A percentile compares a stretch with the other conserved stretches of the same genome.
These are phyloP conservation scores for Leptodermis oblonga DNA, from an alignment of 257 asterid species.

Conservation along the genomic window DNA sequence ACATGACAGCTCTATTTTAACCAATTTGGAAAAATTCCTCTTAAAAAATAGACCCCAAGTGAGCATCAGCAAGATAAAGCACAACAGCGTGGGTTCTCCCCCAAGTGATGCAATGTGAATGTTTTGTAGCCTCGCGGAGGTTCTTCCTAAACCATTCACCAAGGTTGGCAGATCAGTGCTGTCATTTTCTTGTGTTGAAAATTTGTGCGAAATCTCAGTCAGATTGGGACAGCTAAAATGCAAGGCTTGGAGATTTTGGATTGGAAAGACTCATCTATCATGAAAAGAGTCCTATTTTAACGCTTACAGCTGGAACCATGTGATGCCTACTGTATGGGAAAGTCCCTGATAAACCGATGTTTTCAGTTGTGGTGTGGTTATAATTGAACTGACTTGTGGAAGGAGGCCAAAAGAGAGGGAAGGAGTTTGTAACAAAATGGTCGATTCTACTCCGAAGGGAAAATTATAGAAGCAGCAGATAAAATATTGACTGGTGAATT, in stretches of 20 bases:
- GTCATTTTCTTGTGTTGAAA: slow-evolving; percentile 77
- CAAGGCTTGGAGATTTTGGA: slow-evolving; percentile 85
- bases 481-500: slow-evolving; percentile 47
- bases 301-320: slow-evolving; percentile 94
- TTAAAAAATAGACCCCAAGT: slow-evolving; percentile 55
- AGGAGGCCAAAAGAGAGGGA: too few species aligned
- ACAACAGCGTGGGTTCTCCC: slow-evolving; percentile 83
- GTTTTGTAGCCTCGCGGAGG: slow-evolving; percentile 79
- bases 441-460: slow-evolving; percentile 69
- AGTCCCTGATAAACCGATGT: slow-evolving; percentile 91
- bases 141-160: slow-evolving; percentile 71
- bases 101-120: slow-evolving; percentile 73
- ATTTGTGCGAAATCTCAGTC: slow-evolving; percentile 76
- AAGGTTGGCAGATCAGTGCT: slow-evolving; percentile 62
- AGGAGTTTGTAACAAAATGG: too few species aligned
- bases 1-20: slow-evolving; percentile 8
- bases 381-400: too few species aligned
- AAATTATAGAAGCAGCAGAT: slow-evolving; percentile 52
- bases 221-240: slow-evolving; percentile 83
- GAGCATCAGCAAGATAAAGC: slow-evolving; percentile 76
- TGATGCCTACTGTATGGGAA: slow-evolving; percentile 85
- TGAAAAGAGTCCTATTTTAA: slow-evolving; percentile 79
- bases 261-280: slow-evolving; percentile 84
- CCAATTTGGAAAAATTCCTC: neutral
- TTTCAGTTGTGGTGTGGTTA: too few species aligned